Base-by-base conservation (phyloP, 208 protist species). In the Herpetomonas samuelpessoai region DNA sequence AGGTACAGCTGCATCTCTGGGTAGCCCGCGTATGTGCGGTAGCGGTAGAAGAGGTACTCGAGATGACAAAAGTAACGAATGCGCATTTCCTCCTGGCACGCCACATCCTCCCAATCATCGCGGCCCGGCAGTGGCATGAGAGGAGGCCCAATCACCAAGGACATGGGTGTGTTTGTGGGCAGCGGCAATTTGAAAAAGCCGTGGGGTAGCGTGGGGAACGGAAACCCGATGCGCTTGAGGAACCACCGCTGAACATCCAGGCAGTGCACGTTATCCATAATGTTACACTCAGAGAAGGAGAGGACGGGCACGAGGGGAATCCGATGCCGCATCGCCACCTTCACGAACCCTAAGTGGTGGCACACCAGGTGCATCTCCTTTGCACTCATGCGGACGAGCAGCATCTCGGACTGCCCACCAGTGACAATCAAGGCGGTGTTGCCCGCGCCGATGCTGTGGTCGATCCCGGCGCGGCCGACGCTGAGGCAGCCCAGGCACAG, bases 331-430 rank as follows among this genome's bases (percentile, higher is more conserved):
- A 92, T 26, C 12, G 86, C 86, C 19, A 92, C 3, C 4, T 66
- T 41, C 24, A 92, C 35, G 61, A 92, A 92, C 12, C 86, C 86
- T 19, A 75, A 67, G 68, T 88, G 86, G 47, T 90, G 73, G 48
- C 70, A 77, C 18, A 89, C 79, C 24, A 88, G 62, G 62, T 83
- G 76, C 79, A 90, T 84, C 47, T 81, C 80, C n/a, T 56, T 82
- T 18, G 72, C 50, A 29, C 69, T 74, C n/a, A 49, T 59, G 19
- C 48, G 57, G 16, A 66, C 70, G 3, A 78, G 57, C 19, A 86
- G 55, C 86, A 92, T 92, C 49, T 92, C 86, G 0, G 86, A 70
- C 63, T 88, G 81, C 2, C 86, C 86, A 19, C 86, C 86, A 16
- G 86, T 88, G 18, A 92, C 80, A 47, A 92, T 80, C 21, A 92